phyloP scores from a whole-genome alignment of 2,329 filamentous ascomycete species.

The Coniella vitis region DNA sequence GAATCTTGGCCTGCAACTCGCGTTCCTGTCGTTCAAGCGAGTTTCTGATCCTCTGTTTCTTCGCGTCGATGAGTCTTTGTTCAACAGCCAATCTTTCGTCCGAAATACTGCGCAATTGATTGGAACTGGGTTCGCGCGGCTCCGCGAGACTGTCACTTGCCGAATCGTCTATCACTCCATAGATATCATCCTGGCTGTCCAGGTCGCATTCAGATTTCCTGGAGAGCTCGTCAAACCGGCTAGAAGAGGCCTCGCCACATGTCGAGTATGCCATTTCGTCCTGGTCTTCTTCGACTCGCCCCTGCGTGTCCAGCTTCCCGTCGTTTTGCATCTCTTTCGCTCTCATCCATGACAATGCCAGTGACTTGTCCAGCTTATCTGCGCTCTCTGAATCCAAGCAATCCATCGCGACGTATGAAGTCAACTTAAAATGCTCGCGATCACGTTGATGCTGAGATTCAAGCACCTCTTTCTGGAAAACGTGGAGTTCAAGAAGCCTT shows the following conservation, averaged over 20 bases:
- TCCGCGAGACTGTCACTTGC: slow-evolving; percentile 31
- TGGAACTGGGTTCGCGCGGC: slow-evolving; percentile 35
- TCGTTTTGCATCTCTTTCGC: slow-evolving; percentile 27
- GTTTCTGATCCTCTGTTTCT: slow-evolving; percentile 25
- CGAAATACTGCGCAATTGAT: slow-evolving; percentile 27
- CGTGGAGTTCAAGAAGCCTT: slow-evolving; percentile 33
- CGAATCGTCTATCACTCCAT: slow-evolving; percentile 35
- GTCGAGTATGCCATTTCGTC: slow-evolving; percentile 29
- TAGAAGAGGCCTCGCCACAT: slow-evolving; percentile 34
- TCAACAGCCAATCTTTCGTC: slow-evolving; percentile 33
- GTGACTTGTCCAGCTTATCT: slow-evolving; percentile 26
- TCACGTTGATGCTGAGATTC: slow-evolving; percentile 32
- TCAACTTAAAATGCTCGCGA: slow-evolving; percentile 19
- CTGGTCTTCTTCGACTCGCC: slow-evolving; percentile 35
- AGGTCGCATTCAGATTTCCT: slow-evolving; percentile 24
- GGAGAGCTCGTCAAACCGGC: slow-evolving; percentile 31
- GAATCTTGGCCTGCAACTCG: slow-evolving; percentile 27
- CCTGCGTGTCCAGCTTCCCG: slow-evolving; percentile 34
- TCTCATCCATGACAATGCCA: slow-evolving; percentile 21
- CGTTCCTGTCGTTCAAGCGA: slow-evolving; percentile 23
- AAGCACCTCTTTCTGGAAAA: slow-evolving; percentile 34
- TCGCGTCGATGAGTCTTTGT: slow-evolving; percentile 37
- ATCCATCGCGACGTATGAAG: slow-evolving; percentile 21
- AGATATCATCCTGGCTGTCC: slow-evolving; percentile 26
- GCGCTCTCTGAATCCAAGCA: slow-evolving; percentile 29